Evolutionary conservation across 2,329 filamentous ascomycete species (phyloP), one percentile per base, ranked within the genome.

Genomic region (Arthroderma sp.): DNA sequence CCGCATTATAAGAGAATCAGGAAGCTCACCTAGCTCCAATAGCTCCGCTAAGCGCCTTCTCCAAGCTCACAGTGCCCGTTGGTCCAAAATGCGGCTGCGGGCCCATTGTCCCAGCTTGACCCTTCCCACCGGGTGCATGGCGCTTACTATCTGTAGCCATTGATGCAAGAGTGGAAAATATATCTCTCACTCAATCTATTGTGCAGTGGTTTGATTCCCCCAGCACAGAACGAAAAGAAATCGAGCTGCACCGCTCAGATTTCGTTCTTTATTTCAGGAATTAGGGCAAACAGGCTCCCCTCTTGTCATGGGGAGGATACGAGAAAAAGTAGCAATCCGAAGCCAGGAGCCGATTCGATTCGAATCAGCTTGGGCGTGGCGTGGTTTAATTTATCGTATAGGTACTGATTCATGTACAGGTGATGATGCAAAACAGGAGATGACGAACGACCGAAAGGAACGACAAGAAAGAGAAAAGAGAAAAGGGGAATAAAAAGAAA

Each of bases 11-110:
- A 28, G 10, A 42, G 38, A 38, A 33, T 30, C 34, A 43, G 6
- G 4, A 6, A 39, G 60, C 73, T 61, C 68, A 80, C 77, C 74
- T 72, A 51, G 74, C 73, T 51, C 78, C 78, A 58, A 81, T 72
- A 41, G 73, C 73, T 61, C 73, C 75, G 59, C 69, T 73, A 56
- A 81, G 62, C 42, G 69, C 69, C 46, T 69, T 70, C 45, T 78
- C 71, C 38, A 68, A 59, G 55, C 72, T 65, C 52, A 70, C 66
- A 56, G 68, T 67, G 47, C 66, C 64, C 49, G 67, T 62, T 49
- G 66, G 57, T 54, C 62, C 65, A 50, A 59, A 54, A 48, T 61
- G 52, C 15, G 34, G 31, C 6, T 43, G 10, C 36, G 58, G 54
- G 36, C 56, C 58, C 46, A 62, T 56, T 48, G 57, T 63, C 44